Evolutionary conservation across 2,329 filamentous ascomycete genomes (phyloP).

Genomic region (Zymoseptoria ardabiliae): DNA sequence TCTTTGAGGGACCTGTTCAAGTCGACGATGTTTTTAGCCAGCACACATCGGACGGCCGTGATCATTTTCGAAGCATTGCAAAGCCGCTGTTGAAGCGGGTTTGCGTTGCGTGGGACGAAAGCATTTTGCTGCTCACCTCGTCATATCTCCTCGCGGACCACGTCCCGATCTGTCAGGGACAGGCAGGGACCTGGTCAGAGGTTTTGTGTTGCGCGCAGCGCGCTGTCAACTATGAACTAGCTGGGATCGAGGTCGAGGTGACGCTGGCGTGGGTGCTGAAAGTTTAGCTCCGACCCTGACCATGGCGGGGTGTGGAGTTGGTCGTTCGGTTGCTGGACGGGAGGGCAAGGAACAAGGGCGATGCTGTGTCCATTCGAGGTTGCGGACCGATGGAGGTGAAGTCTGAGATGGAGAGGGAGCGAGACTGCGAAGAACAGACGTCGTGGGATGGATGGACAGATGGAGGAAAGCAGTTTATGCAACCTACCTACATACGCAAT

Average conservation of each 20-base stretch:
- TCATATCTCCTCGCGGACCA: background rate
- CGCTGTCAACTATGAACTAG: background rate
- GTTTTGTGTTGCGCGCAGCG: background rate
- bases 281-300: background rate
- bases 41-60: background rate
- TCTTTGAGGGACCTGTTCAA: constrained; percentile 41
- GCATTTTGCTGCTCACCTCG: background rate
- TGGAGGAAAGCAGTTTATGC: background rate
- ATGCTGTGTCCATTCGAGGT: background rate
- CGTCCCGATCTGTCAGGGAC: background rate
- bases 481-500: background rate
- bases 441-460: background rate
- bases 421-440: background rate
- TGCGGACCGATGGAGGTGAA: background rate
- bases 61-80: background rate
- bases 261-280: background rate
- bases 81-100: background rate
- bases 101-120: background rate
- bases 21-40: background rate
- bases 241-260: background rate
- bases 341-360: background rate
- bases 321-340: background rate
- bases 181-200: background rate
- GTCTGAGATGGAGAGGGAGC: background rate
- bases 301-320: background rate